These are phyloP conservation scores for Naganishia antarctica DNA, from an alignment of 768 basidiomycete genomes.

Conservation along the genomic window DNA sequence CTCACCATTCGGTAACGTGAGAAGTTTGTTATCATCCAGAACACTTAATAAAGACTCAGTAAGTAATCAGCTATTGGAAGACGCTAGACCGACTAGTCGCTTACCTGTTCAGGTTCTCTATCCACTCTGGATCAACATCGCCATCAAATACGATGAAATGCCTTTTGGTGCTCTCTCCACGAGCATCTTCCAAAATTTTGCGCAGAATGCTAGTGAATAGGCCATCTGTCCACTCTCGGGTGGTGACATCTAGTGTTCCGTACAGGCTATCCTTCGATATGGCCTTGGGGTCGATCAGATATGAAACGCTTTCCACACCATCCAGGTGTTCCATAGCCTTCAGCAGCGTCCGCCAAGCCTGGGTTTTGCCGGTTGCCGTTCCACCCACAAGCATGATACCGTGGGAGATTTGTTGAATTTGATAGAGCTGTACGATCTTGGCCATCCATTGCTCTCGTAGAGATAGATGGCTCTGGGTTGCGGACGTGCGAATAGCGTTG, in stretches of 20 bases:
- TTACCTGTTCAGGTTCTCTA: slow-evolving; percentile 97
- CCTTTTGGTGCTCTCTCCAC: slow-evolving; percentile 90
- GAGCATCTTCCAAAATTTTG: slow-evolving; percentile 96
- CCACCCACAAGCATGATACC: slow-evolving; percentile 99
- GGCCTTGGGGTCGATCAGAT: slow-evolving; percentile 98
- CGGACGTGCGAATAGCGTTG: slow-evolving; percentile 80
- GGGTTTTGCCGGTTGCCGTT: slow-evolving; percentile 92
- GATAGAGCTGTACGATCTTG: slow-evolving; percentile 95
- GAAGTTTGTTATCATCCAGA: slow-evolving; percentile 93
- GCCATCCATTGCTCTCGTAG: slow-evolving; percentile 82
- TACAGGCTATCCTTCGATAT: slow-evolving; percentile 98
- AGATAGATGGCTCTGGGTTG: slow-evolving; percentile 76
- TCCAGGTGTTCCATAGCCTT: slow-evolving; percentile 85
- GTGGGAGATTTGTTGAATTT: slow-evolving; percentile 99
- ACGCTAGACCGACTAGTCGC: slow-evolving; percentile 32
- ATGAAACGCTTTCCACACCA: slow-evolving; percentile 83
- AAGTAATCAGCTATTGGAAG: neutral
- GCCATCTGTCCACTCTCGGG: slow-evolving; percentile 98
- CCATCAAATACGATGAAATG: slow-evolving; percentile 99
- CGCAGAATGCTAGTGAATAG: slow-evolving; percentile 95
- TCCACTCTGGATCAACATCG: slow-evolving; percentile 99
- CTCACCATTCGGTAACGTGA: slow-evolving; percentile 96
- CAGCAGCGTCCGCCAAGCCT: slow-evolving; percentile 92
- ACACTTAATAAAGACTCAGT: slow-evolving; percentile 58
- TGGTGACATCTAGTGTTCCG: slow-evolving; percentile 92